phyloP scores from a whole-genome alignment of 257 asterid genomes.

The Gentiana dahurica region DNA sequence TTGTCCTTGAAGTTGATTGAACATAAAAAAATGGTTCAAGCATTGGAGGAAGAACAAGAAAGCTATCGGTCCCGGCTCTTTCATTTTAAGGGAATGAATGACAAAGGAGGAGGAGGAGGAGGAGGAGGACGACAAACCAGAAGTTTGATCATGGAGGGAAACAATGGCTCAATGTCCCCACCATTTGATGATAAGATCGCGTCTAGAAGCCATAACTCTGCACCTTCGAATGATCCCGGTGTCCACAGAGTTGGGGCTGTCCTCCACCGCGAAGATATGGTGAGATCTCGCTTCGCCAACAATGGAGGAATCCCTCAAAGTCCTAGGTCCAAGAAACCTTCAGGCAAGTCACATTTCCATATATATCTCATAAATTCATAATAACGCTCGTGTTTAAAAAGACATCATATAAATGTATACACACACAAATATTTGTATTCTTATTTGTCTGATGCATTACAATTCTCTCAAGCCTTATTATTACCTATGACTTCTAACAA shows the following conservation, averaged over 20 bases:
- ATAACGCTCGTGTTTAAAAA: no score
- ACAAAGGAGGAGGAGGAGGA: slow-evolving; percentile 9
- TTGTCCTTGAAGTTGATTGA: slow-evolving; percentile 5
- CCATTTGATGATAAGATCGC: neutral
- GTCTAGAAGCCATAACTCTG: slow-evolving; percentile 28
- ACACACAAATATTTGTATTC: no score
- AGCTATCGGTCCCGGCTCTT: slow-evolving; percentile 1
- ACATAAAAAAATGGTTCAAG: slow-evolving; percentile 32
- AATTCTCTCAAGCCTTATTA: no score
- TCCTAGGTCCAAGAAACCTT: slow-evolving; percentile 18
- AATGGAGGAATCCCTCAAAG: slow-evolving; percentile 8
- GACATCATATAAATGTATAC: no score
- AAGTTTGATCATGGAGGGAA: slow-evolving; percentile 10
- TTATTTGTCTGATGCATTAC: neutral
- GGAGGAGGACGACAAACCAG: slow-evolving; percentile 6
- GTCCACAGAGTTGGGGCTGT: slow-evolving; percentile 1
- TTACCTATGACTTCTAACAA: no score
- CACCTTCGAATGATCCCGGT: slow-evolving; percentile 2
- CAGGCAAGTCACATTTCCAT: slow-evolving; percentile 20
- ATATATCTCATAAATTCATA: neutral
- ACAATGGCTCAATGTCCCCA: neutral
- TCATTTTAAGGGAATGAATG: slow-evolving; percentile 26
- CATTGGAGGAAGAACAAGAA: slow-evolving; percentile 39
- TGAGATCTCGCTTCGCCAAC: slow-evolving; percentile 14
- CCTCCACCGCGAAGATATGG: slow-evolving; percentile 5